Conservation (phyloP, 2,329 filamentous ascomycete species). For the Aspergillus pseudonomiae region DNA sequence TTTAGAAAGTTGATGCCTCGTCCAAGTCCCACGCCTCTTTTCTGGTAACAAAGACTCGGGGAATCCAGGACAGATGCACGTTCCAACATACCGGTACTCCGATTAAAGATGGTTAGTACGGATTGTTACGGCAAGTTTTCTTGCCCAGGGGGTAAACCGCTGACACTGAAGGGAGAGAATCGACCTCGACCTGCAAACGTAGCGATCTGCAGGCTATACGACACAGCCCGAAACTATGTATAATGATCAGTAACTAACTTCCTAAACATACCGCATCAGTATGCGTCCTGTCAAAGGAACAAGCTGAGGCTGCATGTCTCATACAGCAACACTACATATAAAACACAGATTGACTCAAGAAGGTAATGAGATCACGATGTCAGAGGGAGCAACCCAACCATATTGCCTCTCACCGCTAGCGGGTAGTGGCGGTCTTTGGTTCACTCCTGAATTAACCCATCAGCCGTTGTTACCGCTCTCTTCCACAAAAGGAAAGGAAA, state of each 20-base stretch:
- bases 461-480: neutral
- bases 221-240: conserved; percentile 9
- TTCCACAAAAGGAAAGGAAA: neutral
- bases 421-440: neutral
- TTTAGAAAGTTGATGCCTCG: conserved; percentile 6
- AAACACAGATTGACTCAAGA: conserved; percentile 1
- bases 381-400: neutral
- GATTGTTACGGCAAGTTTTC: neutral
- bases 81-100: neutral
- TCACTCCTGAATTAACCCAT: neutral
- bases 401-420: neutral
- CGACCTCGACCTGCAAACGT: neutral
- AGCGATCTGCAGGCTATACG: conserved; percentile 9
- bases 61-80: neutral
- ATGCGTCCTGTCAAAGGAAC: neutral
- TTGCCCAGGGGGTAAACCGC: neutral
- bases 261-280: conserved; percentile 6
- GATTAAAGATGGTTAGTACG: neutral
- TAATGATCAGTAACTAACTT: conserved; percentile 3
- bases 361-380: neutral
- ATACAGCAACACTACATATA: conserved; percentile 5
- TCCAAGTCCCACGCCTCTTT: neutral
- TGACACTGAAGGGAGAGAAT: neutral
- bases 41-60: neutral
- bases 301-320: neutral